Evolutionary conservation across 257 asterid genomes (phyloP), one percentile per base, ranked within the genome.

Genomic region (Ilex asprella): DNA sequence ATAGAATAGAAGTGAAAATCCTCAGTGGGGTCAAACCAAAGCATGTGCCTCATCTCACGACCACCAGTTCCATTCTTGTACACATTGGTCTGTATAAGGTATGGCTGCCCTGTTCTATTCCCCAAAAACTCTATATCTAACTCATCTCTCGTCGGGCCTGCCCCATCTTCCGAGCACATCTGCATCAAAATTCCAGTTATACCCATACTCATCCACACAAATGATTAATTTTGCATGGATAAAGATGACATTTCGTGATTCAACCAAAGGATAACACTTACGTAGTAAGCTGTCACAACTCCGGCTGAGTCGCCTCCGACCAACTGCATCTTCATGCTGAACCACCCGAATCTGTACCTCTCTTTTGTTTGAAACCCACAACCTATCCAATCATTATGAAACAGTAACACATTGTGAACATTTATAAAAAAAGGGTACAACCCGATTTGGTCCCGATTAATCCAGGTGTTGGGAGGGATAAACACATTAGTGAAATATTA

Each of bases 301-400:
- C 98, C 98, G 49, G 98, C 98, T 31, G 98, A 86, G 78, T 92
- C 95, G 10, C 95, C 97, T 11, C 88, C 95, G 8, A 81, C 97
- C 27, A 92, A 73, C 60, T 82, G 84, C 16, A 92, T 83, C 64
- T 84, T 92, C 96, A 89, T 92, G 83, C 98, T 92, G 7, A 86
- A 92, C 98, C 98, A 92, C 44, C 98, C 98, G 81, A 86, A 92
- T 78, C 98, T 80, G 78, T 89, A 92, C 7, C 67, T 80, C 60
- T 92, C 69, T 71, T 83, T 92, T 16, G 98, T 92, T 67, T 74
- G 69, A 67, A 92, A 92, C 50, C 98, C 98, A 63, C 98, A 92
- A 2, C 96, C 98, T 91, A 15, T 29, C 30, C 16, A 49, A 62
- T 30, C 27, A 21, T 21, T 21, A 21, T 21, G 27, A 21, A 21